Evolutionary conservation across 2,329 filamentous ascomycete genomes (phyloP).

Genomic region (Tolypocladium pustulatum): DNA sequence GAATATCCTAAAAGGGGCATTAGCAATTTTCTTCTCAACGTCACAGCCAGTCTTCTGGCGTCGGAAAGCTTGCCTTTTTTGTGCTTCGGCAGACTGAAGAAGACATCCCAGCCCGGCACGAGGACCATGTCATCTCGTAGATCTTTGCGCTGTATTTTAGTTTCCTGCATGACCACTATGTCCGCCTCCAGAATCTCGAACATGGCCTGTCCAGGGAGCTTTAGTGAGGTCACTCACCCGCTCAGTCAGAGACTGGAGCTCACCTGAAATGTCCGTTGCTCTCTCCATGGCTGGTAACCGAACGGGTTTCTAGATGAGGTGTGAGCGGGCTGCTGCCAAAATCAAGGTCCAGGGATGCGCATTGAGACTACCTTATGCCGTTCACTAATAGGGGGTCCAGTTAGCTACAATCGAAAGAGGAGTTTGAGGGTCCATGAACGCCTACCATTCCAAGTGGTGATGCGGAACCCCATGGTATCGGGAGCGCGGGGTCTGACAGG

Average conservation of each 20-base stretch:
- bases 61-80: conserved; percentile 64
- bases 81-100: conserved; percentile 82
- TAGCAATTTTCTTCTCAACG: background rate
- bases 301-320: conserved; percentile 57
- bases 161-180: conserved; percentile 90
- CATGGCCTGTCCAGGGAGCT: conserved; percentile 54
- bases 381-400: conserved; percentile 45
- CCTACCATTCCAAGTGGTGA: conserved; percentile 80
- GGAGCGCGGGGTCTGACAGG: background rate
- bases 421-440: background rate
- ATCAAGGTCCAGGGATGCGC: background rate
- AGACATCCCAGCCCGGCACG: conserved; percentile 90
- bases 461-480: conserved; percentile 58
- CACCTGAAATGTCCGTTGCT: conserved; percentile 56
- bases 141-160: conserved; percentile 92
- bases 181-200: conserved; percentile 89
- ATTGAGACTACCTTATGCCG: conserved; percentile 51
- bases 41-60: background rate
- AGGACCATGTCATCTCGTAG: conserved; percentile 92
- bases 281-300: conserved; percentile 73
- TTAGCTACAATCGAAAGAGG: conserved; percentile 1
- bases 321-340: background rate
- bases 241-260: conserved; percentile 18
- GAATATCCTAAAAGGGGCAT: conserved; percentile 62
- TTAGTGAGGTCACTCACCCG: background rate